Conservation (phyloP, 1,139 yeast species). For the Debaryomycetaceae sp. region DNA sequence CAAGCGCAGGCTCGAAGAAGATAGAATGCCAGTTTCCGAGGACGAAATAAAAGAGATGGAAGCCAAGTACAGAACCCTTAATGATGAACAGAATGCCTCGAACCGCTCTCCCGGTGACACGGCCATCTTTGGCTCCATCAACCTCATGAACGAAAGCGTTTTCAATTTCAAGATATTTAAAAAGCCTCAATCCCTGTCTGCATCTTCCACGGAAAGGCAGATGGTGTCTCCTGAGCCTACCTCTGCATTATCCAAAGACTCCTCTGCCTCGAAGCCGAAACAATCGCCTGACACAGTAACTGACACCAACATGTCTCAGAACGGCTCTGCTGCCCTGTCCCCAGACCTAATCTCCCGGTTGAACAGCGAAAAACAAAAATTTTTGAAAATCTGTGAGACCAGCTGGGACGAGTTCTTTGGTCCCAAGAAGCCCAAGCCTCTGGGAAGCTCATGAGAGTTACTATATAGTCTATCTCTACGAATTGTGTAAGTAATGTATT, state of each 20-base stretch:
- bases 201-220: background rate
- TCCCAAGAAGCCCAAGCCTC: background rate
- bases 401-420: conserved; percentile 47
- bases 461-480: background rate
- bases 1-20: conserved; percentile 23
- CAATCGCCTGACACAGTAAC: conserved; percentile 5
- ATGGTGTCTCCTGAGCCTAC: background rate
- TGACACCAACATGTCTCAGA: conserved; percentile 3
- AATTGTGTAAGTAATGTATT: background rate
- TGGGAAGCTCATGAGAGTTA: background rate
- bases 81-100: conserved; percentile 7
- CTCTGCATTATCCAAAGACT: background rate
- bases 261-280: conserved; percentile 2
- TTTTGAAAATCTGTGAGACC: conserved; percentile 50
- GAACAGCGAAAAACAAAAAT: conserved; percentile 40
- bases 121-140: conserved; percentile 42
- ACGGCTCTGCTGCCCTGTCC: background rate
- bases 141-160: conserved; percentile 41
- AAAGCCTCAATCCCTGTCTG: conserved; percentile 2
- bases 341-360: conserved; percentile 10
- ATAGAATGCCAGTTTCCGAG: conserved; percentile 34
- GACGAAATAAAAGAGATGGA: conserved; percentile 41
- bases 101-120: conserved; percentile 12
- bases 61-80: conserved; percentile 20
- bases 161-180: conserved; percentile 42